phyloP scores from a whole-genome alignment of 345 rosid species.

The Geranium brycei region DNA sequence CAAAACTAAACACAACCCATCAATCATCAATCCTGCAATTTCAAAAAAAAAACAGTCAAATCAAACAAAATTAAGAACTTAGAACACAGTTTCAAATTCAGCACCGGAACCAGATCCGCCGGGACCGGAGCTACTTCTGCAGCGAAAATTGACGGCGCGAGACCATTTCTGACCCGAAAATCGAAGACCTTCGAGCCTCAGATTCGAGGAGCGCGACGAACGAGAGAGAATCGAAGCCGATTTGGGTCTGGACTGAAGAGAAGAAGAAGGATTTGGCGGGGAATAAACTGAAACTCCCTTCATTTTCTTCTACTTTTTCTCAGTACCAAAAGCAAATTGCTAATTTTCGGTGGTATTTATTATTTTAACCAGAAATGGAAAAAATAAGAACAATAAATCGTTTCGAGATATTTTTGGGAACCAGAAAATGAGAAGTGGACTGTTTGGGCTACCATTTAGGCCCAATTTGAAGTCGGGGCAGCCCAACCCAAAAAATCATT shows the following conservation, averaged over 20 bases:
- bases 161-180: constrained; percentile 5
- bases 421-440: too few relatives aligned
- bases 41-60: background rate
- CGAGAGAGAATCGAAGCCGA: constrained; percentile 8
- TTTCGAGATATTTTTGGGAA: too few relatives aligned
- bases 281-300: constrained; percentile 5
- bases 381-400: too few relatives aligned
- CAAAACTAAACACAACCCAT: background rate
- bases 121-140: constrained; percentile 18
- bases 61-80: background rate
- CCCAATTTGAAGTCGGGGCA: too few relatives aligned
- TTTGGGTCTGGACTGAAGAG: constrained; percentile 11
- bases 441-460: too few relatives aligned
- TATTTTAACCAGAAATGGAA: too few relatives aligned
- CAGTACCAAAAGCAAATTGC: background rate
- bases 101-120: constrained; percentile 17
- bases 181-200: constrained; percentile 15
- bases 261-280: constrained; percentile 3
- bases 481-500: too few relatives aligned
- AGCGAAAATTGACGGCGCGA: constrained; percentile 14
- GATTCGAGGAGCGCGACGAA: constrained; percentile 8
- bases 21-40: background rate
- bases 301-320: constrained; percentile 9
- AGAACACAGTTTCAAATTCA: background rate
- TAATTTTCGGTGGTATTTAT: too few relatives aligned